Evolutionary conservation across 1,139 yeast species (phyloP), one percentile per base, ranked within the genome.

Genomic region (Yamadazyma aaseri): DNA sequence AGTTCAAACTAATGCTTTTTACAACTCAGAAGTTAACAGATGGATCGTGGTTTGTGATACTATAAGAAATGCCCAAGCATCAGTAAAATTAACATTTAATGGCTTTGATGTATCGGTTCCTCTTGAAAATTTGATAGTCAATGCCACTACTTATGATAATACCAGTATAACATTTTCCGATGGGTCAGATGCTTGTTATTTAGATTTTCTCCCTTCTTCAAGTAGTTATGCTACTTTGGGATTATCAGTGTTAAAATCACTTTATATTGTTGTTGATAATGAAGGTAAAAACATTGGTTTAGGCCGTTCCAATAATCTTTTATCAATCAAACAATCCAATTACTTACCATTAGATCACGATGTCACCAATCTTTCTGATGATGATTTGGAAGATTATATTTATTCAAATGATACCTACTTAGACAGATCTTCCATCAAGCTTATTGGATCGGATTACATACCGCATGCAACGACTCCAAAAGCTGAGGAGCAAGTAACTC

Each of bases 31-130:
- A 11, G 50, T 69, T 6, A 65, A 63, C 15, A 45, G 73, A 16
- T 86, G 95, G 95, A 53, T 84, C 14, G 85, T 83, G 17, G 73
- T 74, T 40, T 86, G 96, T 59, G 58, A 65, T n/a, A 50, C 69
- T 16, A 44, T 69, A 2, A 23, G 43, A 13, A 34, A 45, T 14
- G 50, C 59, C 3, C 58, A 71, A 20, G 92, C 90, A 1, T 58
- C 73, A 0, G 40, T 86, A 10, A 67, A 71, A 32, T 74, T 85
- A 46, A 51, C 59, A 21, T 71, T 86, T 49, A 81, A 78, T 8
- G 71, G 74, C 29, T 58, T 79, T 20, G 53, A 63, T 0, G 62
- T 86, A 14, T 53, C 62, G 11, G 65, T 82, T 4, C 84, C 90
- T 0, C 53, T 86, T 9, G 49, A 59, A 6, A 66, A 75, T 27